These are phyloP conservation scores for Leucosporidium yakuticum DNA, from an alignment of 768 basidiomycete species.

Conservation along the genomic window DNA sequence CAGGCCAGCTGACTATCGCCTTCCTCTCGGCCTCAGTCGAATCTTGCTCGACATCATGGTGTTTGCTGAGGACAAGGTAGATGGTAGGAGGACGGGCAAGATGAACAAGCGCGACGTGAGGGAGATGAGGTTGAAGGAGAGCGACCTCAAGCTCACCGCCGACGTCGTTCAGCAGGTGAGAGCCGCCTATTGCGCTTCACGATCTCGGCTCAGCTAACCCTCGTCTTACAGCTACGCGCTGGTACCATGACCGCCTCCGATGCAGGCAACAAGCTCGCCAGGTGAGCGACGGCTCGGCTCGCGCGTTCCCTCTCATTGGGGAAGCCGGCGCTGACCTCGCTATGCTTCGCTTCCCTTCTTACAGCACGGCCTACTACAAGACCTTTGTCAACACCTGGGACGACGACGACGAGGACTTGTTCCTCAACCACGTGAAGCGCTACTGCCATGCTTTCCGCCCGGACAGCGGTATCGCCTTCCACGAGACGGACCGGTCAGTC, in stretches of 20 bases:
- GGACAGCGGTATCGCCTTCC: constrained; percentile 33
- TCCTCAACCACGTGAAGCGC: constrained; percentile 18
- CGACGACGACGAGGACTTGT: constrained; percentile 5
- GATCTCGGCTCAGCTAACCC: too few species aligned
- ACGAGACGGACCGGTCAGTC: constrained; percentile 28
- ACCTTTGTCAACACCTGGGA: constrained; percentile 13
- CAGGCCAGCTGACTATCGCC: background rate
- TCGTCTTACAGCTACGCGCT: background rate
- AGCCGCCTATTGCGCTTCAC: background rate
- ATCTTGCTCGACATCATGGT: constrained; percentile 20
- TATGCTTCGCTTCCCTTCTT: background rate
- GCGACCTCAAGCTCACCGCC: constrained; percentile 11
- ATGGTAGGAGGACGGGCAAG: constrained; percentile 23
- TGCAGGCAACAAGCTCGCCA: background rate
- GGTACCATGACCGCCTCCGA: background rate
- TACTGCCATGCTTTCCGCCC: constrained; percentile 30
- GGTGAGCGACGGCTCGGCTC: background rate
- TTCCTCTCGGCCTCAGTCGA: background rate
- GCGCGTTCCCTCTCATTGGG: background rate
- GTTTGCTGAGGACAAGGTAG: constrained; percentile 5
- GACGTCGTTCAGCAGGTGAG: constrained; percentile 9
- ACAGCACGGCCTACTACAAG: constrained; percentile 6
- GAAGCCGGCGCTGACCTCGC: background rate
- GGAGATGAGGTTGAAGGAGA: constrained; percentile 1
- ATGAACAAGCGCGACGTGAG: constrained; percentile 9